phyloP scores from a whole-genome alignment of 495 filamentous ascomycete genomes.

The Penicillium paradoxum region DNA sequence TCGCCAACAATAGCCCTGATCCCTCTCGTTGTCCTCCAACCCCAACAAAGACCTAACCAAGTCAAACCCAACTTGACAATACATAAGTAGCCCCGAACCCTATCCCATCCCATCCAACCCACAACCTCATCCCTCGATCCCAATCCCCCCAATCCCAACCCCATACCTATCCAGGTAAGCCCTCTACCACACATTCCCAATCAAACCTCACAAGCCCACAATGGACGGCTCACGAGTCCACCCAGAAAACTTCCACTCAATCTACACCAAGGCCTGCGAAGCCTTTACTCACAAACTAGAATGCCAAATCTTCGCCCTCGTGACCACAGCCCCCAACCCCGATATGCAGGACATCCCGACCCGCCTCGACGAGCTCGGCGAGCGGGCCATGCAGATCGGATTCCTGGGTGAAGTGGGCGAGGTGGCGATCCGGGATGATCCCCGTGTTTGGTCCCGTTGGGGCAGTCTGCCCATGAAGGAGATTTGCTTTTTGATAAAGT shows the following conservation, averaged over 20 bases:
- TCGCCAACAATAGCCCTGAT: background rate
- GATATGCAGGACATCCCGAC: background rate
- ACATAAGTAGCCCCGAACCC: background rate
- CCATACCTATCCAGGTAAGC: background rate
- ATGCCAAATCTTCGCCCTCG: background rate
- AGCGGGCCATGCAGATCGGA: background rate
- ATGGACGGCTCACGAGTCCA: background rate
- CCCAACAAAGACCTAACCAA: background rate
- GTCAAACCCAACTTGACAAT: background rate
- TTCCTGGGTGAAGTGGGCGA: background rate
- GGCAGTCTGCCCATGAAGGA: background rate
- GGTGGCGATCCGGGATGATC: background rate
- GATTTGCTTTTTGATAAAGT: background rate
- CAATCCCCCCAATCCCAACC: background rate
- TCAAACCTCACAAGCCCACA: background rate
- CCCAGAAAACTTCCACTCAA: background rate
- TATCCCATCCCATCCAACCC: background rate
- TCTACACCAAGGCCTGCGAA: background rate
- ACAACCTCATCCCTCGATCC: background rate
- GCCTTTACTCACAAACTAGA: background rate
- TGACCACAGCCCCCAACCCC: background rate
- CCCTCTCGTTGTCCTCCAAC: background rate
- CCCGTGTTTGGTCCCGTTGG: background rate
- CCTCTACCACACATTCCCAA: background rate
- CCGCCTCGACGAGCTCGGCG: background rate